These are phyloP conservation scores for Globisporangium polare DNA, from an alignment of 352 stramenopile genomes.

Conservation along the genomic window DNA sequence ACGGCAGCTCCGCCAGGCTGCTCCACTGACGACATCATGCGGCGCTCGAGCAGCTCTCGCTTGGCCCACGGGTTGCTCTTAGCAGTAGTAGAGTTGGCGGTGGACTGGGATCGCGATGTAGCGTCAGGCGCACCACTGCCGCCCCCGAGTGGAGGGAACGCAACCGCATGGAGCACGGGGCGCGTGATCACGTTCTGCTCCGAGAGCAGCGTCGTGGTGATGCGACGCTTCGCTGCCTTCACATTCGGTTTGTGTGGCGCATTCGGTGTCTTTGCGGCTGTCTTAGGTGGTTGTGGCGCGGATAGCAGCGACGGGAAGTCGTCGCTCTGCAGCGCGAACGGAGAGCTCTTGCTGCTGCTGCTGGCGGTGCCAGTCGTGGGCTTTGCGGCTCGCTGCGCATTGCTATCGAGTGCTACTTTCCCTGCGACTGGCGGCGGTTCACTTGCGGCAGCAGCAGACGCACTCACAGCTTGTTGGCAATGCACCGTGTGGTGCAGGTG, in stretches of 20 bases:
- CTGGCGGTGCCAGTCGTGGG: too few relatives aligned
- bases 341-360: conserved; percentile 7
- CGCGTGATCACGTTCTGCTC: conserved; percentile 23
- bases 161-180: conserved; percentile 23
- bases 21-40: conserved; percentile 25
- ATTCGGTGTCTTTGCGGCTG: background rate
- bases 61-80: conserved; percentile 33
- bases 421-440: background rate
- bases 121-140: background rate
- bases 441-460: background rate
- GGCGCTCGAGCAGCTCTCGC: conserved; percentile 39
- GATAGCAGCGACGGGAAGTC: conserved; percentile 35
- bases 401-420: background rate
- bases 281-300: background rate
- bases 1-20: background rate
- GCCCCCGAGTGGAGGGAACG: conserved; percentile 25
- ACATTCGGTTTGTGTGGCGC: background rate
- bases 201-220: conserved; percentile 45
- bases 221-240: conserved; percentile 34
- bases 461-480: background rate
- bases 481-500: conserved; percentile 14
- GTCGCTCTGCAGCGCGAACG: conserved; percentile 22
- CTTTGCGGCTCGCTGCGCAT: background rate
- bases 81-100: background rate
- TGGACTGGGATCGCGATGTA: background rate